Base-by-base conservation (phyloP, 1,284 basidiomycete species). In the Schizopora paradoxa region DNA sequence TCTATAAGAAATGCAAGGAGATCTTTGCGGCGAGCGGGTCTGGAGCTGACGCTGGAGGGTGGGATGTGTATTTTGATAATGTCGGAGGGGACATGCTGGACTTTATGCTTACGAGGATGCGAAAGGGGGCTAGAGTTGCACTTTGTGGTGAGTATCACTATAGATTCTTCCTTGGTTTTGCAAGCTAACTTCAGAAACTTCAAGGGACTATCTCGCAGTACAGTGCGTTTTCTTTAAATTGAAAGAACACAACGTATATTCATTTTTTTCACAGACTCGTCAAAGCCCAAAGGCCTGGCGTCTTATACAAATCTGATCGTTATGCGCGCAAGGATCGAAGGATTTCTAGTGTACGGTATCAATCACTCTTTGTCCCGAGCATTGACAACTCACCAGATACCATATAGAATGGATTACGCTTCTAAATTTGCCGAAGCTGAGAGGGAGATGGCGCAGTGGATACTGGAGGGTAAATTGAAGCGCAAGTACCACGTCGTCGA, bases 11-110 rank as follows among this genome's bases (percentile, higher is more conserved):
- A 40, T 77, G 86, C 60, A 80, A 76, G 61, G 64, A 72, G 26
- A n/a, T n/a, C n/a, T n/a, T n/a, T n/a, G n/a, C n/a, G n/a, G n/a
- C n/a, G n/a, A n/a, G n/a, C n/a, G n/a, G n/a, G n/a, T n/a, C n/a
- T n/a, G n/a, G n/a, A n/a, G n/a, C n/a, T n/a, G 61, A 58, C 8
- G 70, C 82, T 37, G 79, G 79, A 2, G 85, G 78, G 55, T 54
- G 86, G 7, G 88, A 93, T 56, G 82, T 88, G 4, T 90, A 74
- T 66, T 93, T 91, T 59, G 91, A 93, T 61, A 93, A 93, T 59
- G 89, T 92, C 47, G 89, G 89, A 18, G 90, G 89, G 1, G 80
- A 87, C 32, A 86, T 90, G 40, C 70, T 94, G 51, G 84, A 94
- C 61, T 70, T 89, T 57, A 76, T 78, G 26, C 65, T 94, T 50